Conservation (phyloP, 768 basidiomycete genomes). For the Rhodocollybia butyracea region DNA sequence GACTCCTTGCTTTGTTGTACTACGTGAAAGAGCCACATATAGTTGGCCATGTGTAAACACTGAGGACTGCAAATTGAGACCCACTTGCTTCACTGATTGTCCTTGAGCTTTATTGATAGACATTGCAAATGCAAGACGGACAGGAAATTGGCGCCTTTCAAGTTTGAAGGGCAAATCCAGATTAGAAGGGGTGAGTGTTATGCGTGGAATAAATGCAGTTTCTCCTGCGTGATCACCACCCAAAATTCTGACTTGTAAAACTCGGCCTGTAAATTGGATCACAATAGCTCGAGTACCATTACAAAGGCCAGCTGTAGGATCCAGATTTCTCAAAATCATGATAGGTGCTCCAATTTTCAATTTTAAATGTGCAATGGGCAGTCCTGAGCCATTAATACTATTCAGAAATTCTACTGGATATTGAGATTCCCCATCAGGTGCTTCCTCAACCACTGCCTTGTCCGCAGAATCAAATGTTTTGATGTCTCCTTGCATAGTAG, state of each 20-base stretch:
- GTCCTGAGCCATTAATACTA: slow-evolving; percentile 30
- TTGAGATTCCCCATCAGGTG: slow-evolving; percentile 15
- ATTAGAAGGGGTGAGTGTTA: slow-evolving; percentile 23
- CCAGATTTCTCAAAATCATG: slow-evolving; percentile 43
- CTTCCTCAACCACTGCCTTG: no score
- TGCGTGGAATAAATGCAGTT: slow-evolving; percentile 33
- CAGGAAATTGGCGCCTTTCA: slow-evolving; percentile 27
- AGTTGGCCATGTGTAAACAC: slow-evolving; percentile 33
- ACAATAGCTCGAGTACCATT: slow-evolving; percentile 18
- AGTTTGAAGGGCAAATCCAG: slow-evolving; percentile 18
- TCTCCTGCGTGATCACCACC: slow-evolving; percentile 34
- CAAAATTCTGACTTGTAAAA: slow-evolving; percentile 30
- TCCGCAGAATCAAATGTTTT: slow-evolving; percentile 26
- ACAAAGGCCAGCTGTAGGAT: slow-evolving; percentile 16
- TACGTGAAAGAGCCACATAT: slow-evolving; percentile 29
- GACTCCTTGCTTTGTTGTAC: slow-evolving; percentile 16
- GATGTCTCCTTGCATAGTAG: slow-evolving; percentile 18
- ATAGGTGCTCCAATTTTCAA: slow-evolving; percentile 32
- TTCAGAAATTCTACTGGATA: slow-evolving; percentile 37
- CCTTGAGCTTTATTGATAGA: slow-evolving; percentile 38
- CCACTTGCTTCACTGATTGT: slow-evolving; percentile 28
- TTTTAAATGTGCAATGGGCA: slow-evolving; percentile 35
- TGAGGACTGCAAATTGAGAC: slow-evolving; percentile 22
- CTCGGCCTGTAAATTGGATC: slow-evolving; percentile 10
- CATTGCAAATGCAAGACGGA: slow-evolving; percentile 34